Conservation (phyloP, 106 monocot genomes). For the Platanthera zijinensis region DNA sequence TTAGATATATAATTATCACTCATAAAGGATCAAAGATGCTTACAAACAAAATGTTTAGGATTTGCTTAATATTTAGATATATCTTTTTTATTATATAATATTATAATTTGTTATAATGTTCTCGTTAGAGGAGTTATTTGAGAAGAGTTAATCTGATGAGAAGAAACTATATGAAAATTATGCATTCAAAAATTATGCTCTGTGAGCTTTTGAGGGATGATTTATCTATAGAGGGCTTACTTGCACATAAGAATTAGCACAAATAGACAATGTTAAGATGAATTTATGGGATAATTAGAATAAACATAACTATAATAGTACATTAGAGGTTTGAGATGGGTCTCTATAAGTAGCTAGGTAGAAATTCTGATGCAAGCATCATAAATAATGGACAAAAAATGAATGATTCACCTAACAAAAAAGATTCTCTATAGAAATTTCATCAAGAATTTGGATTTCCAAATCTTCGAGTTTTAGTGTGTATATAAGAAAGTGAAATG, state of each 20-base stretch:
- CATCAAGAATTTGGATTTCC: background rate
- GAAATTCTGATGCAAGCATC: background rate
- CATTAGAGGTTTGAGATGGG: background rate
- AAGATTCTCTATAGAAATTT: background rate
- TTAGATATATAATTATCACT: no score
- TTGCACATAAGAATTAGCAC: background rate
- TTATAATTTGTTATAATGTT: no score
- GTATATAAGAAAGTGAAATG: background rate
- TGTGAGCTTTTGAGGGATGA: background rate
- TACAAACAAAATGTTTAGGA: no score
- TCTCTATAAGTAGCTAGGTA: background rate
- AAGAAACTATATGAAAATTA: background rate
- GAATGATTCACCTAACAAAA: background rate
- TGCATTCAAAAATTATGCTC: background rate
- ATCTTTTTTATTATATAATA: no score
- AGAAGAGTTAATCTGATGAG: no score
- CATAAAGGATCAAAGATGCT: no score
- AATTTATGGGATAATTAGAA: background rate
- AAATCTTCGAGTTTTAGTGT: background rate
- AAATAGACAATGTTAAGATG: background rate
- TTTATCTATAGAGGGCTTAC: background rate
- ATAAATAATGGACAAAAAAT: background rate
- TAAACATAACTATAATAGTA: background rate
- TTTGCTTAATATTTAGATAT: no score
- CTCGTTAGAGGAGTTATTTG: no score